phyloP scores from a whole-genome alignment of 129 eudicot genomes.

The Mikania micrantha region DNA sequence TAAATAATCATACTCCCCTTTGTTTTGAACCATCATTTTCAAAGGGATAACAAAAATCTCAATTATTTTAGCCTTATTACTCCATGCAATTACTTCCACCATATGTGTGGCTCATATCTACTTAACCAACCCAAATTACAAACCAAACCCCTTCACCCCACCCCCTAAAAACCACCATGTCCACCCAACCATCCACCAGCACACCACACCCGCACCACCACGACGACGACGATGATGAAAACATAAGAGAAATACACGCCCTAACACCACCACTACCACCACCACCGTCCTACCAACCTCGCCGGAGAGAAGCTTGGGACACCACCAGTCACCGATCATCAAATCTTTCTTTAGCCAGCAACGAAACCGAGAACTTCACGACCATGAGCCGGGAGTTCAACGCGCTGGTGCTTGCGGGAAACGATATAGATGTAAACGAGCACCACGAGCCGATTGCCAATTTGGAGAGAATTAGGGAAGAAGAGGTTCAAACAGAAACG shows the following conservation, averaged over 20 bases:
- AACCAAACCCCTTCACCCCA: constrained; percentile 21
- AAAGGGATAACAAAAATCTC: constrained; percentile 6
- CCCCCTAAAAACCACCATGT: constrained; percentile 22
- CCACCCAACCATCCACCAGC: constrained; percentile 22
- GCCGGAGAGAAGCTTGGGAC: constrained; percentile 49
- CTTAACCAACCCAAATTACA: constrained; percentile 13
- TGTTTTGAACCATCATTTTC: background rate
- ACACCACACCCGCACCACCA: background rate
- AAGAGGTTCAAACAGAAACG: constrained; percentile 39
- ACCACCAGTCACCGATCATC: constrained; percentile 57
- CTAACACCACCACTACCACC: constrained; percentile 32
- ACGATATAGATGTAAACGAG: constrained; percentile 31
- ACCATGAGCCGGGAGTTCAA: constrained; percentile 78
- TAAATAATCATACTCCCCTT: background rate
- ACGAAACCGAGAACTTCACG: constrained; percentile 61
- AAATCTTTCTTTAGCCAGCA: constrained; percentile 40
- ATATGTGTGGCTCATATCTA: constrained; percentile 34
- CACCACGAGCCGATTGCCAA: constrained; percentile 30
- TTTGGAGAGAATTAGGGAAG: constrained; percentile 67
- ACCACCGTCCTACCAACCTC: constrained; percentile 29
- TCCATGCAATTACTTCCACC: constrained; percentile 34
- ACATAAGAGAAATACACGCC: constrained; percentile 68
- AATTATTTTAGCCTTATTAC: constrained; percentile 12
- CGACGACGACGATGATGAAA: constrained; percentile 18
- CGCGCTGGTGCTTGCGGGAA: constrained; percentile 83